A percentile compares a stretch with the other conserved stretches of the same genome.
Evolutionary conservation across 805 yeast species (phyloP).

Genomic region (Candida sonorensis): DNA sequence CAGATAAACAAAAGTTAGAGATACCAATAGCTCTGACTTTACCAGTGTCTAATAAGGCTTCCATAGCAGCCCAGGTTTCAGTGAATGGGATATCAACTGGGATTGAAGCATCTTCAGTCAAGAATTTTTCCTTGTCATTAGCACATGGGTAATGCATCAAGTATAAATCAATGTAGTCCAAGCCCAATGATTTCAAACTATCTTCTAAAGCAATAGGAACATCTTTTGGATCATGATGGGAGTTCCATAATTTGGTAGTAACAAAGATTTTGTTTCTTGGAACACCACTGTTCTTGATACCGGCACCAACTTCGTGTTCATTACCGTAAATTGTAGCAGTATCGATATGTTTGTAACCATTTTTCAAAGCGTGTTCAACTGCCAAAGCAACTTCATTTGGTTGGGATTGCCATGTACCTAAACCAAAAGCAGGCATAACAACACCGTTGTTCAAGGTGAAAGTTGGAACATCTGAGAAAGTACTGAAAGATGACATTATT

Average conservation of each 20-base stretch:
- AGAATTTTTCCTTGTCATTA: constrained; percentile 31
- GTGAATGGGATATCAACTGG: constrained; percentile 32
- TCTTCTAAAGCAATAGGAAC: constrained; percentile 34
- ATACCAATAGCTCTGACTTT: constrained; percentile 68
- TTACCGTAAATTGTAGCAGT: constrained; percentile 66
- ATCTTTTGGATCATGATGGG: constrained; percentile 30
- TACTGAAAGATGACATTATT: neutral
- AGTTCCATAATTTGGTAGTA: constrained; percentile 56
- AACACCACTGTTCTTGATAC: constrained; percentile 32
- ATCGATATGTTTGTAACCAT: constrained; percentile 69
- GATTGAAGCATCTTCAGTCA: constrained; percentile 29
- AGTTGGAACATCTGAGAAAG: constrained; percentile 2
- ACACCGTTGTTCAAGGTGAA: constrained; percentile 7
- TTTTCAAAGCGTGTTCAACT: constrained; percentile 53
- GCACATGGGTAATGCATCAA: constrained; percentile 62
- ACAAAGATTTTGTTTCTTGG: constrained; percentile 48
- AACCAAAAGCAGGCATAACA: constrained; percentile 7
- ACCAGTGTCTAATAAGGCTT: constrained; percentile 46
- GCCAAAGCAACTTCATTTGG: constrained; percentile 43
- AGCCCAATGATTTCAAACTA: constrained; percentile 42
- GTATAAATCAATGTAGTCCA: constrained; percentile 60
- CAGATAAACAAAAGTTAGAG: constrained; percentile 59
- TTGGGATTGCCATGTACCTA: constrained; percentile 35
- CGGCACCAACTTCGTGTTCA: constrained; percentile 63
- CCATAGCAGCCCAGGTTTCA: constrained; percentile 63